Base-by-base conservation (phyloP, 129 eudicot species). In the Saposhnikovia divaricata region DNA sequence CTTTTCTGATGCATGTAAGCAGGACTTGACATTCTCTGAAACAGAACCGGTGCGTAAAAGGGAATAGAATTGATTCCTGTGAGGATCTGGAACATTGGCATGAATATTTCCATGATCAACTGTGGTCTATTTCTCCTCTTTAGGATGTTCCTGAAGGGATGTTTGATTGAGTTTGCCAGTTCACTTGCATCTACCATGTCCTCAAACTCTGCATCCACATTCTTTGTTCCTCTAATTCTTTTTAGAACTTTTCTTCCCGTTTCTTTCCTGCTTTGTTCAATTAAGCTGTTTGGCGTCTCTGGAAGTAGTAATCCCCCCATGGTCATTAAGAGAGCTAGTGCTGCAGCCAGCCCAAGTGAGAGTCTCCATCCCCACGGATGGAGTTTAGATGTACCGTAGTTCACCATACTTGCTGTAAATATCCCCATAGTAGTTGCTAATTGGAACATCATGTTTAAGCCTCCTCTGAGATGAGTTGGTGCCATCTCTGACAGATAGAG, bases 341-440 rank as follows among this genome's bases (percentile, higher is more conserved):
- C 91, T 44, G 97, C 98, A 4, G 98, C 96, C 40, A 92, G 86
- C 37, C 97, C 98, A 0, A 94, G 92, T 4, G 98, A 94, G 42
- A 94, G 92, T 76, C 98, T 84, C 98, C 98, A 94, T 13, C 98
- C 98, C 98, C 93, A 95, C n/a, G 88, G 88, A 15, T 84, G 87
- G 65, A 94, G 88, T 83, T 86, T 94, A 28, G 82, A 55, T 4
- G 98, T 94, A 48, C 97, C 98, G 42, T 80, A 94, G 69, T 94
- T 94, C 55, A 94, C 84, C 97, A 94, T 91, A 87, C 92, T 94
- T 73, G 98, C 98, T 65, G 96, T 84, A 86, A 94, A 94, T 84
- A 94, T 92, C 38, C 97, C 98, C 8, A 94, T 90, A 18, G 98
- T 91, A 7, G 97, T 91, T 72, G 97, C 97, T 78, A 94, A 47